These are phyloP conservation scores for Purpureocillium takamizusanense DNA, from an alignment of 2,329 filamentous ascomycete genomes.

Conservation along the genomic window DNA sequence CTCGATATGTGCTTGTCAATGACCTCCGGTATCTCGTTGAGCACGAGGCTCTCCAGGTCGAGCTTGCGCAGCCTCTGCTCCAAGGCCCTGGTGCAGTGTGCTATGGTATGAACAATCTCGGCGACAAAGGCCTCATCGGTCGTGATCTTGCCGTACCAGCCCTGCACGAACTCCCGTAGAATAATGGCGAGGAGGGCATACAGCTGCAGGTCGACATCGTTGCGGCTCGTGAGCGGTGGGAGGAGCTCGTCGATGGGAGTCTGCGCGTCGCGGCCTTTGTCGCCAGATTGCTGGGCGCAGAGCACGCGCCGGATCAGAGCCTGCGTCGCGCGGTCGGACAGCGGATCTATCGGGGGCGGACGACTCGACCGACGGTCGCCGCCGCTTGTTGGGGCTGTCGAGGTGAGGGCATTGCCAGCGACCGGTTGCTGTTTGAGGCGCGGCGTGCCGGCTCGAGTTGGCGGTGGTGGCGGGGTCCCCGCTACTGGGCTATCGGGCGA, in stretches of 20 bases:
- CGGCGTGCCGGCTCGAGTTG: conserved; percentile 5
- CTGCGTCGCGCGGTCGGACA: conserved; percentile 71
- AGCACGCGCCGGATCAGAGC: conserved; percentile 76
- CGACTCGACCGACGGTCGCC: conserved; percentile 22
- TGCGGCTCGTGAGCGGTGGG: conserved; percentile 86
- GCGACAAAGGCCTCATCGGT: conserved; percentile 80
- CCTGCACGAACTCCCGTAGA: conserved; percentile 80
- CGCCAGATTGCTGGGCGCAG: conserved; percentile 59
- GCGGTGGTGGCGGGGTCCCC: conserved; percentile 6
- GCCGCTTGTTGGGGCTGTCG: too few species aligned
- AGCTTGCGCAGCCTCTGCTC: conserved; percentile 78
- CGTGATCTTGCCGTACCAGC: conserved; percentile 90
- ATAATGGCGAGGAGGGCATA: conserved; percentile 89
- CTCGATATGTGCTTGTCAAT: conserved; percentile 73
- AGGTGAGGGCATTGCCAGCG: conserved; percentile 8
- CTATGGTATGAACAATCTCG: conserved; percentile 83
- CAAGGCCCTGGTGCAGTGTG: conserved; percentile 79
- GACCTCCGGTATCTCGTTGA: conserved; percentile 82
- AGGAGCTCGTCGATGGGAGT: conserved; percentile 70
- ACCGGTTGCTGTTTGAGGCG: conserved; percentile 4
- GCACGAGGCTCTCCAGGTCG: conserved; percentile 70
- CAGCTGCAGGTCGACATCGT: conserved; percentile 85
- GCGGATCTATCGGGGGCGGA: conserved; percentile 34
- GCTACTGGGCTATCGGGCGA: conserved; percentile 2
- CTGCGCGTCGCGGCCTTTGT: conserved; percentile 40